Conservation (phyloP, 2,329 filamentous ascomycete genomes). For the Hirsutella rhossiliensis region DNA sequence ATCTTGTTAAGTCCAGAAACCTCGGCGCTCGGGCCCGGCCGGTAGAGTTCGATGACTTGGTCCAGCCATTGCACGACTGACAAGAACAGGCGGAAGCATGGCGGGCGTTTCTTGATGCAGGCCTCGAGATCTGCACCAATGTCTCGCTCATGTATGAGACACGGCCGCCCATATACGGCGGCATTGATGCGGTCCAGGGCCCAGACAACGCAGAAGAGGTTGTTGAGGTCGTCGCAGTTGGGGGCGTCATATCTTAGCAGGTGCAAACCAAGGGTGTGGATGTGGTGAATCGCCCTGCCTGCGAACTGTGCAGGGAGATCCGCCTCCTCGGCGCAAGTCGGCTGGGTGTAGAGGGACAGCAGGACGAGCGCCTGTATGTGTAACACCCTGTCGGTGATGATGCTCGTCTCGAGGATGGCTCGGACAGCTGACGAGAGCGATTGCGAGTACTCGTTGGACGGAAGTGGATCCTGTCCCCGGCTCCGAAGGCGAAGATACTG, state of each 20-base stretch:
- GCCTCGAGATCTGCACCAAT: slow-evolving; percentile 39
- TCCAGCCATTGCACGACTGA: slow-evolving; percentile 43
- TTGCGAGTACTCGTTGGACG: slow-evolving; percentile 35
- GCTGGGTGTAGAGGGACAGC: slow-evolving; percentile 48
- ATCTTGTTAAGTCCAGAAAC: slow-evolving; percentile 28
- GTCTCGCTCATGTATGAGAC: slow-evolving; percentile 48
- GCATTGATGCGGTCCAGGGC: slow-evolving; percentile 48
- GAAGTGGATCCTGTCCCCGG: slow-evolving; percentile 23
- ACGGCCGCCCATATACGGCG: slow-evolving; percentile 46
- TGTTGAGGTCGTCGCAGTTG: slow-evolving; percentile 30
- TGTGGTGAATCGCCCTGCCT: slow-evolving; percentile 42
- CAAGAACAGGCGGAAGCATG: slow-evolving; percentile 45
- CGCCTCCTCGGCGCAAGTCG: slow-evolving; percentile 37
- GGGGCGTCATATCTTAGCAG: slow-evolving; percentile 28
- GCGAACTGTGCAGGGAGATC: slow-evolving; percentile 42
- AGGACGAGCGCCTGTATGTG: slow-evolving; percentile 42
- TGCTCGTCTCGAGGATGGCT: slow-evolving; percentile 37
- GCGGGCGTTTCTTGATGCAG: slow-evolving; percentile 36
- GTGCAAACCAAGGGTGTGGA: slow-evolving; percentile 43
- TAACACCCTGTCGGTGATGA: slow-evolving; percentile 41
- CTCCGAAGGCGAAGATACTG: slow-evolving; percentile 31
- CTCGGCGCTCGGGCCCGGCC: slow-evolving; percentile 33
- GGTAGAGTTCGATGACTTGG: slow-evolving; percentile 46
- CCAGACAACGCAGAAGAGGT: slow-evolving; percentile 47
- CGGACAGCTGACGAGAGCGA: slow-evolving; percentile 34